These are phyloP conservation scores for Discostella stelligeroides DNA, from an alignment of 108 stramenopile species.

Conservation along the genomic window DNA sequence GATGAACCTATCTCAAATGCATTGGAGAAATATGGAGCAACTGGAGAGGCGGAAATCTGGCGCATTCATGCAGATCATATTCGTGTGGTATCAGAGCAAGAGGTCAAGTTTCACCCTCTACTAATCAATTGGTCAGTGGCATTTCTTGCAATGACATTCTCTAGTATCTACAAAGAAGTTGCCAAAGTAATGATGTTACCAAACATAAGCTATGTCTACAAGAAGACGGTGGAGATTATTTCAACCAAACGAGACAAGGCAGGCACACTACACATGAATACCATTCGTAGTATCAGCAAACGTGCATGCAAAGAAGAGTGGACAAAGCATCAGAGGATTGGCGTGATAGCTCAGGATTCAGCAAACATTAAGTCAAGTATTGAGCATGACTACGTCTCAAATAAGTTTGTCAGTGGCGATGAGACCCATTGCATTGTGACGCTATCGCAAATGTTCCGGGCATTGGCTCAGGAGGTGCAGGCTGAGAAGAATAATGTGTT, in stretches of 20 bases:
- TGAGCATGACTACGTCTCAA: neutral
- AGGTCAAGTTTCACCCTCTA: neutral
- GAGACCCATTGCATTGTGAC: neutral
- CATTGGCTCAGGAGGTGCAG: constrained; percentile 1
- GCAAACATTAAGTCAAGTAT: constrained; percentile 3
- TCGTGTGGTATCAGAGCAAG: neutral
- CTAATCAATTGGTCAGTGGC: constrained; percentile 16
- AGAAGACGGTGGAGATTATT: constrained; percentile 1
- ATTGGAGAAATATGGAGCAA: too few species aligned
- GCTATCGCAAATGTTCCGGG: neutral
- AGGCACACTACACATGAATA: neutral
- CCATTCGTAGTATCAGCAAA: neutral
- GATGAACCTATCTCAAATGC: too few species aligned
- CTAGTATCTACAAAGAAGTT: constrained; percentile 10
- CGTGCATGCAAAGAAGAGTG: neutral
- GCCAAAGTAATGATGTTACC: constrained; percentile 10
- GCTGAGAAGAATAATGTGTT: neutral
- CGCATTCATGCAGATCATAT: too few species aligned
- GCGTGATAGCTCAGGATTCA: neutral
- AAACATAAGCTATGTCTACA: constrained; percentile 1
- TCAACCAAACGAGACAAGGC: neutral
- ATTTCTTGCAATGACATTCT: constrained; percentile 6
- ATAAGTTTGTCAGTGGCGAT: neutral
- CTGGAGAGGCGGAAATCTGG: too few species aligned
- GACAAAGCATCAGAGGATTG: constrained; percentile 1